A percentile compares a stretch with the other conserved stretches of the same genome.
phyloP scores from a whole-genome alignment of 2,329 filamentous ascomycete species.

The Sclerotinia borealis region DNA sequence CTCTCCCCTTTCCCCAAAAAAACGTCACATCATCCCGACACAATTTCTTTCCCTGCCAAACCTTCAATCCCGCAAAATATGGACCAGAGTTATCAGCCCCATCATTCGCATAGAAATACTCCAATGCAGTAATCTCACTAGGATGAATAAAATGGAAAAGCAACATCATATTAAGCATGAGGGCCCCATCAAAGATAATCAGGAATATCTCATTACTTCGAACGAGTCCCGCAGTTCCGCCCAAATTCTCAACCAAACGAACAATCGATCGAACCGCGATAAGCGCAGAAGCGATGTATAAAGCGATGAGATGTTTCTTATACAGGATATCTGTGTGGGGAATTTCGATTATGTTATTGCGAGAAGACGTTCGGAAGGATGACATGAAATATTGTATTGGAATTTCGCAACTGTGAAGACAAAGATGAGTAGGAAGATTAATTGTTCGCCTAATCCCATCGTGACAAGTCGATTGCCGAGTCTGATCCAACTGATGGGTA shows the following conservation, averaged over 20 bases:
- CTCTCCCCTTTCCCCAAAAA: neutral
- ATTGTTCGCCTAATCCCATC: conserved; percentile 3
- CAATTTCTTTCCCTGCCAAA: neutral
- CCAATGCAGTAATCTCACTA: neutral
- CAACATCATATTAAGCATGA: conserved; percentile 6
- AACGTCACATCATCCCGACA: no score
- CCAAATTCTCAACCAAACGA: conserved; percentile 1
- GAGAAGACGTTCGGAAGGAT: neutral
- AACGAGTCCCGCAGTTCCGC: neutral
- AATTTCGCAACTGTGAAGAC: conserved; percentile 4
- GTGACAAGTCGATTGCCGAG: conserved; percentile 3
- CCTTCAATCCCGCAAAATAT: conserved; percentile 1
- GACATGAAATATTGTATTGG: neutral
- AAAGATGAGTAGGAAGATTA: neutral
- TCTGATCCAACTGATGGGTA: neutral
- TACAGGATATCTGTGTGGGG: neutral
- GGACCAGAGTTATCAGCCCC: neutral
- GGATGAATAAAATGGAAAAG: conserved; percentile 1
- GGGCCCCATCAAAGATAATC: neutral
- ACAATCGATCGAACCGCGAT: neutral
- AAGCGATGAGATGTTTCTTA: neutral
- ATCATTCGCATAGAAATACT: neutral
- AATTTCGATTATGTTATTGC: neutral
- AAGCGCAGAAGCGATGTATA: neutral
- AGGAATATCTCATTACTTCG: neutral